A percentile compares a stretch with the other conserved stretches of the same genome.
phyloP scores from a whole-genome alignment of 129 eudicot species.

The Glebionis coronaria region DNA sequence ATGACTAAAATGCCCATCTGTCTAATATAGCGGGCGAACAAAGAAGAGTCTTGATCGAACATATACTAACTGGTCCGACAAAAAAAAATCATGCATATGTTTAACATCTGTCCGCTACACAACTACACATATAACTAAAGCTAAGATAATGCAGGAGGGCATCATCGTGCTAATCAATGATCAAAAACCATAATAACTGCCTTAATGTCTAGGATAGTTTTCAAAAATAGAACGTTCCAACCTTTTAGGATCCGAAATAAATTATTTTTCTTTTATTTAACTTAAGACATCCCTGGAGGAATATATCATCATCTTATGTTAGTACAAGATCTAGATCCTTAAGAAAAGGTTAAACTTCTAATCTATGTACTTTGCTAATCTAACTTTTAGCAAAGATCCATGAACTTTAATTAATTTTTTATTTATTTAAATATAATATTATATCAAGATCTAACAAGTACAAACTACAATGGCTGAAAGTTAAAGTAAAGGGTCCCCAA shows the following conservation, averaged over 20 bases:
- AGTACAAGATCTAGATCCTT: conserved; percentile 18
- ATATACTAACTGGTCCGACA: background rate
- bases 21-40: background rate
- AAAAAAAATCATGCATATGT: too few relatives aligned
- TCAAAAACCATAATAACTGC: background rate
- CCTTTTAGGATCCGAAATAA: conserved; percentile 3
- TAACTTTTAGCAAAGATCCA: conserved; percentile 43
- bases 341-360: conserved; percentile 20
- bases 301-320: conserved; percentile 4
- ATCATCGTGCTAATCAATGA: background rate
- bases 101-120: too few relatives aligned
- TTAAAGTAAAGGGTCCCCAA: conserved; percentile 54
- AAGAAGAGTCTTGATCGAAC: background rate
- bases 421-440: conserved; percentile 10
- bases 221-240: conserved; percentile 19
- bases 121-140: too few relatives aligned
- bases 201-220: conserved; percentile 3
- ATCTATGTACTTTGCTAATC: conserved; percentile 44
- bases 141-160: too few relatives aligned
- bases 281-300: conserved; percentile 1
- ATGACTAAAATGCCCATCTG: conserved; percentile 6
- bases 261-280: conserved; percentile 9
- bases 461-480: conserved; percentile 39
- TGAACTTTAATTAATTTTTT: conserved; percentile 17
- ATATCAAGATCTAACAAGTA: conserved; percentile 25